Base-by-base conservation (phyloP, 2,329 filamentous ascomycete genomes). In the Sclerotinia subarctica region DNA sequence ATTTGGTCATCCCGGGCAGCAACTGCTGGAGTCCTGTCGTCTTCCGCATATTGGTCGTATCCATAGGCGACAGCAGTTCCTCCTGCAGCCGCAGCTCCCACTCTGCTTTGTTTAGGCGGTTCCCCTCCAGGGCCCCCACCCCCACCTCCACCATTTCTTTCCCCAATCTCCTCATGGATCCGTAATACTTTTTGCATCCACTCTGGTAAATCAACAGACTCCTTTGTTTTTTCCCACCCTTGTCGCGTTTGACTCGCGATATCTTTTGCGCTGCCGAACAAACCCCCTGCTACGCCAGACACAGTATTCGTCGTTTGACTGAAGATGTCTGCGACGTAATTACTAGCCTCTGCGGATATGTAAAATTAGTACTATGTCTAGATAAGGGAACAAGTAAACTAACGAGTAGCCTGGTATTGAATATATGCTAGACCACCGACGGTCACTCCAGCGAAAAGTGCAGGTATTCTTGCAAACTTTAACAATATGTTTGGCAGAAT, bases 391-490 rank as follows among this genome's bases (percentile, higher is more conserved):
- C 6, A 49, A 52, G 24, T 54, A 58, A 46, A 70, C 91, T 71
- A 85, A 94, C 91, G 91, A 67, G 90, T 88, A 71, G 95, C 94
- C 80, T 99, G 95, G 78, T 99, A 98, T 78, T 99, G 95, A 60
- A 99, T 82, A 85, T 97, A 99, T 35, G 93, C 93, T 69, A 96
- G 81, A 3, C 91, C 92, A 19, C 92, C 94, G 72, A 99, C 86
- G 76, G 93, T 92, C 58, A 94, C 86, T 53, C 93, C 93, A 53
- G 94, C 95, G 75, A 97, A 94, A 81, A 97, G 90, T 68, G 95
- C 95, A 26, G 95, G 95, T 66, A 97, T 83, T 68, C 93, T 88
- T 47, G 89, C 85, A 74, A 99, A 90, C 82, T 97, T 99, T 76
- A 95, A 80, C n/a, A 95, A 88, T 63, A 99, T 84, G 78, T 92